Conservation (phyloP, 805 yeast species). For the Myxozyma lipomycoides region DNA sequence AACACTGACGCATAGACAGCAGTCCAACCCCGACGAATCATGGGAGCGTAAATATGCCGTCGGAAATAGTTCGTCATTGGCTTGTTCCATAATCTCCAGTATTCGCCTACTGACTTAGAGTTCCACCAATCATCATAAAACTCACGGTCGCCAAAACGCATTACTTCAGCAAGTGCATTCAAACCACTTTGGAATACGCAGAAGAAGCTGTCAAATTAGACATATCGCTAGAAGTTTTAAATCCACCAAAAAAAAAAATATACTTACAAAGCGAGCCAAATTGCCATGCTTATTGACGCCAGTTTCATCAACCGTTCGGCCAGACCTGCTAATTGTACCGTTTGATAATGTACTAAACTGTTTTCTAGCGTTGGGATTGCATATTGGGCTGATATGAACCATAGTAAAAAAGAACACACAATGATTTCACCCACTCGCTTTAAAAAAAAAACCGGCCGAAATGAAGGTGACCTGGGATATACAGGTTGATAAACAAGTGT, state of each 20-base stretch:
- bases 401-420: conserved; percentile 35
- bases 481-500: conserved; percentile 49
- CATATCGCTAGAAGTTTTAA: background rate
- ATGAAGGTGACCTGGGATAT: conserved; percentile 40
- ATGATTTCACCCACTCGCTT: conserved; percentile 40
- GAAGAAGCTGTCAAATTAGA: conserved; percentile 36
- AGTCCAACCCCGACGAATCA: conserved; percentile 38
- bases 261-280: conserved; percentile 46
- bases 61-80: conserved; percentile 44
- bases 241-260: background rate
- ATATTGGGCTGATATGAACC: conserved; percentile 42
- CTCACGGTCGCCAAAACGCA: conserved; percentile 45
- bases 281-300: conserved; percentile 41
- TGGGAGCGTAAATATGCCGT: conserved; percentile 44
- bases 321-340: conserved; percentile 31
- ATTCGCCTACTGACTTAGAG: conserved; percentile 46
- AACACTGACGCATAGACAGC: conserved; percentile 35
- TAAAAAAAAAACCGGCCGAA: conserved; percentile 36
- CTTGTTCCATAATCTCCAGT: conserved; percentile 48
- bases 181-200: conserved; percentile 43
- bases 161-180: conserved; percentile 45
- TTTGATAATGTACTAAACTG: conserved; percentile 34
- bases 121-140: conserved; percentile 52
- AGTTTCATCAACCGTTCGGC: conserved; percentile 41
- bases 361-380: conserved; percentile 45